Conservation (phyloP, 176 grass and related monocot genomes). For the sorghum (Sorghum bicolor) region DNA sequence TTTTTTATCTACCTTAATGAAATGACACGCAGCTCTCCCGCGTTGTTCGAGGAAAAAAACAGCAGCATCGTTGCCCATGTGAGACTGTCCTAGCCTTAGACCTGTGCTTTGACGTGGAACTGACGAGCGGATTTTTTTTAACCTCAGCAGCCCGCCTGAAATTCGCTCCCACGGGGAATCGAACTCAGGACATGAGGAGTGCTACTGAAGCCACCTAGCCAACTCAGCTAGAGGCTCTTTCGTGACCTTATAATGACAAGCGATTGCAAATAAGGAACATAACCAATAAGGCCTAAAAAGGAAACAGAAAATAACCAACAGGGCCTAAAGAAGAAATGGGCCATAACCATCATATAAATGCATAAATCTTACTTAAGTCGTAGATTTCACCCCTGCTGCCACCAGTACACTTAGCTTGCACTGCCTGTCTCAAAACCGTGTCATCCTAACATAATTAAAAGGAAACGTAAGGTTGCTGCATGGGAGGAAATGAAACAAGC, state of each 20-base stretch:
- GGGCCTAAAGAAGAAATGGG: neutral
- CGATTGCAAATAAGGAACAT: neutral
- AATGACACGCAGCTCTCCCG: no score
- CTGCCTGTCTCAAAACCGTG: neutral
- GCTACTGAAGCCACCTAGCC: neutral
- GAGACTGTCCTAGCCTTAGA: no score
- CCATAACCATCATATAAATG: conserved; percentile 1
- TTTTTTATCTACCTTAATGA: no score
- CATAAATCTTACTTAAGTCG: conserved; percentile 30
- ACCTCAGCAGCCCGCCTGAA: neutral
- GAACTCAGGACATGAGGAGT: neutral
- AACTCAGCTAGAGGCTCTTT: neutral
- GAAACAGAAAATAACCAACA: neutral
- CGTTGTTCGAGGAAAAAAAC: no score
- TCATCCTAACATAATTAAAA: conserved; percentile 26
- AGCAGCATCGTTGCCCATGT: no score
- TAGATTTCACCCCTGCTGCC: neutral
- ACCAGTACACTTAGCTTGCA: neutral
- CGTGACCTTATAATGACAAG: neutral
- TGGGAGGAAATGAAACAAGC: neutral
- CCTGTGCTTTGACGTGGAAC: no score
- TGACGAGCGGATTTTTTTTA: neutral
- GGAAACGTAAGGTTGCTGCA: neutral
- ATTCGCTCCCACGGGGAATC: neutral
- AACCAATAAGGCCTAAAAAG: neutral